Conservation (phyloP, 2,329 filamentous ascomycete species). For the Venturia pyrina region DNA sequence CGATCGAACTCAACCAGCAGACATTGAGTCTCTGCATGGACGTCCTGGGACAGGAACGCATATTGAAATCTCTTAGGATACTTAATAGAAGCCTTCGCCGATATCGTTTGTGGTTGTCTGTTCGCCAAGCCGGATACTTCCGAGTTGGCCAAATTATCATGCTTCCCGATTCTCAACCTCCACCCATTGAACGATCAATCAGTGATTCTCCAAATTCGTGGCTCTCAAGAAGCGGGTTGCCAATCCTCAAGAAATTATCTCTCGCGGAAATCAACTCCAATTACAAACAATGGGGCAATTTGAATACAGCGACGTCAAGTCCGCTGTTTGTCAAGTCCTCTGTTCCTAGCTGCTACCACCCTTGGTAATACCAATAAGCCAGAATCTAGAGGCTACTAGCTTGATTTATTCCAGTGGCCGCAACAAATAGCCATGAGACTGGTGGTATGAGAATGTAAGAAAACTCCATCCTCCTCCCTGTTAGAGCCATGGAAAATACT, state of each 20-base stretch:
- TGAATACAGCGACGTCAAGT: constrained; percentile 55
- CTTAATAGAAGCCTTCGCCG: too few species aligned
- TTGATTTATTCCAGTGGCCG: constrained; percentile 47
- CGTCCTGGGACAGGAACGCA: too few species aligned
- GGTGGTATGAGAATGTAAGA: constrained; percentile 90
- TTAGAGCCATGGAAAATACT: neutral
- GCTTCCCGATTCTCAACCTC: neutral
- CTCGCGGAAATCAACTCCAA: constrained; percentile 83
- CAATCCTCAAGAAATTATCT: constrained; percentile 51
- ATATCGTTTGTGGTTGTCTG: too few species aligned
- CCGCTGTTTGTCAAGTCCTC: constrained; percentile 34
- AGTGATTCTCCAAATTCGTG: too few species aligned
- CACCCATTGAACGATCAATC: neutral
- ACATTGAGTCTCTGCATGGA: too few species aligned
- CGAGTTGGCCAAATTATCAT: neutral
- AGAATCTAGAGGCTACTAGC: too few species aligned
- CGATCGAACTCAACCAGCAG: too few species aligned
- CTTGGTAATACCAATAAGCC: too few species aligned
- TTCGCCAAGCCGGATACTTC: neutral
- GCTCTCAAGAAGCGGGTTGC: too few species aligned
- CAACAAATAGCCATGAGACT: constrained; percentile 98
- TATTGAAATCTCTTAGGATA: too few species aligned
- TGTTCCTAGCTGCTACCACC: constrained; percentile 48
- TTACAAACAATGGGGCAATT: constrained; percentile 23
- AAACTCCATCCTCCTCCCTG: constrained; percentile 35